phyloP scores from a whole-genome alignment of 2,329 filamentous ascomycete genomes.

The Xylariaceae sp. region DNA sequence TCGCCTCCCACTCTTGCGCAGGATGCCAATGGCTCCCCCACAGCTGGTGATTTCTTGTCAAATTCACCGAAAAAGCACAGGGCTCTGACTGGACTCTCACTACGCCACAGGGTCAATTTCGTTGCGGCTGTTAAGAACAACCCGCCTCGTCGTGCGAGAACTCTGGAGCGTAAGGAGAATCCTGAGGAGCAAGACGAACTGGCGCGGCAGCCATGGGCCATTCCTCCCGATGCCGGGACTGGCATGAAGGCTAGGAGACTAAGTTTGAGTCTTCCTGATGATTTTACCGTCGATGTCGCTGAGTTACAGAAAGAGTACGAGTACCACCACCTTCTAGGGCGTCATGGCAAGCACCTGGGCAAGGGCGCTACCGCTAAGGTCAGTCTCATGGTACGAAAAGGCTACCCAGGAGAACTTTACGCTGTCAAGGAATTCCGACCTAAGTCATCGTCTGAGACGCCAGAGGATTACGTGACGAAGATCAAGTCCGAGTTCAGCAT shows the following conservation, averaged over 20 bases:
- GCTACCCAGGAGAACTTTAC: conserved; percentile 58
- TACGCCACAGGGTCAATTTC: conserved; percentile 47
- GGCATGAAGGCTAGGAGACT: conserved; percentile 74
- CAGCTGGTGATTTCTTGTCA: conserved; percentile 40
- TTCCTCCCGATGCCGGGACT: conserved; percentile 63
- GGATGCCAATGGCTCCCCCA: conserved; percentile 29
- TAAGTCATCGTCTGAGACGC: conserved; percentile 62
- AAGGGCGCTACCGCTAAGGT: conserved; percentile 81
- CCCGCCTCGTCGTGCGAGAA: conserved; percentile 24
- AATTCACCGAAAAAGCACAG: conserved; percentile 46
- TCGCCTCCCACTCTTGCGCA: conserved; percentile 30
- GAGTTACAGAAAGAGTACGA: conserved; percentile 66
- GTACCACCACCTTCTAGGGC: conserved; percentile 63
- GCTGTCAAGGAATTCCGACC: conserved; percentile 85
- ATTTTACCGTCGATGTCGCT: conserved; percentile 65
- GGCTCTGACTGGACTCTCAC: conserved; percentile 44
- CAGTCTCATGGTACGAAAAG: conserved; percentile 70
- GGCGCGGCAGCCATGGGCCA: conserved; percentile 49
- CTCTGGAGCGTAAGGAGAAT: conserved; percentile 30
- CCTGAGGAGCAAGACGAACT: conserved; percentile 29
- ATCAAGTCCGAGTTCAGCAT: conserved; percentile 89
- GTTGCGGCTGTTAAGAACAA: conserved; percentile 25
- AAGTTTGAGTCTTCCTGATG: conserved; percentile 67
- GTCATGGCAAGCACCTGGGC: conserved; percentile 68
- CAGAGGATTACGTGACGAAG: conserved; percentile 76